Evolutionary conservation across 768 basidiomycete species (phyloP), one percentile per base, ranked within the genome.

Genomic region (Ramaria rubella): DNA sequence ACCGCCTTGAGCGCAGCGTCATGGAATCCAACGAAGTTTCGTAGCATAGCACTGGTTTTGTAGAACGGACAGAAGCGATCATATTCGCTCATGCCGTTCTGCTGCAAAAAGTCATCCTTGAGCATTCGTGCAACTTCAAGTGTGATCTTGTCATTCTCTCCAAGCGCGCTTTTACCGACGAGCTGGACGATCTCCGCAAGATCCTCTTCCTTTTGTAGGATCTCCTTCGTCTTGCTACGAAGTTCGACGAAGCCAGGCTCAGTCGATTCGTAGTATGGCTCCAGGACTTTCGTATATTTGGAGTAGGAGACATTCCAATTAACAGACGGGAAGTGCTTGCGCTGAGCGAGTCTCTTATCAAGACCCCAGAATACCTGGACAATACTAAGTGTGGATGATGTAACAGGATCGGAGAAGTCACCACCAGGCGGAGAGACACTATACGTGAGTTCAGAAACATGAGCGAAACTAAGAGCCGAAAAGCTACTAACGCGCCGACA

Each of bases 321-420:
- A 70, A 99, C 95, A n/a, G 94, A 96, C 1, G 96, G 96, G 81
- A 99, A 99, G 70, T 99, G 94, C 72, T 99, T 98, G 60, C 95
- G 82, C 69, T 98, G 96, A 2, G 96, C 96, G 58, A 98, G 84
- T 69, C 95, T 94, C 84, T 99, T 99, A 75, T 98, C 96, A 26
- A 99, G 82, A 70, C 96, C 96, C 96, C 96, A 99, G 82, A 99
- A 99, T 62, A 98, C 96, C 67, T 98, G 96, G 9, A 99, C 96
- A 67, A 99, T 99, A 77, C 94, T 84, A 55, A 99, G 87, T 3
- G 96, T 99, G 33, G 96, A 91, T 44, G 94, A 86, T 7, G 95
- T 98, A 58, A 99, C 96, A 33, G 96, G 96, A 72, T 99, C 96
- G 11, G 96, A 96, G 74, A 97, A 97, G 68, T 99, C 96, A 71